Evolutionary conservation across 441 rosid species (phyloP).

Genomic region (Corymbia calophylla): DNA sequence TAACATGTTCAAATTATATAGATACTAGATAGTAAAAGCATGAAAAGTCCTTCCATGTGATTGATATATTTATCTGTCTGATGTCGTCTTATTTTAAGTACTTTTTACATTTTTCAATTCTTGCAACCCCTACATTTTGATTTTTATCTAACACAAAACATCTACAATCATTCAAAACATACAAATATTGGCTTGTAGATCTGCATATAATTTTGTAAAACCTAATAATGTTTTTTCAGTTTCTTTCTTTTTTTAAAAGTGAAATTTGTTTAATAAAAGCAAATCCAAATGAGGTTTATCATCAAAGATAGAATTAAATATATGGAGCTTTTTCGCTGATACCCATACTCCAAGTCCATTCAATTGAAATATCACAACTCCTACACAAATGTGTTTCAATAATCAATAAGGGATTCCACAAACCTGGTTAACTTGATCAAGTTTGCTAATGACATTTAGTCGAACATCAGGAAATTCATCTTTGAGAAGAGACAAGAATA

Average conservation of each 20-base stretch:
- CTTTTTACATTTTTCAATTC: background rate
- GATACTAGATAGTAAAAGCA: background rate
- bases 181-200: background rate
- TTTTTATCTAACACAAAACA: background rate
- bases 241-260: background rate
- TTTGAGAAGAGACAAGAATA: constrained; percentile 85
- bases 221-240: background rate
- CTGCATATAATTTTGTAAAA: background rate
- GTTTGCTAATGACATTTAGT: constrained; percentile 91
- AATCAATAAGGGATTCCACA: background rate
- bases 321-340: background rate
- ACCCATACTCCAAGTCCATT: background rate
- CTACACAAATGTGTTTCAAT: background rate
- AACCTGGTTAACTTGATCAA: constrained; percentile 98
- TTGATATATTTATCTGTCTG: background rate
- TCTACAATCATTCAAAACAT: background rate
- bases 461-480: constrained; percentile 98
- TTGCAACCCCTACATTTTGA: background rate
- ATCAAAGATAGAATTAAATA: background rate
- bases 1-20: background rate
- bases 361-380: background rate
- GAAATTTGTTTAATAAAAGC: background rate
- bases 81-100: background rate
- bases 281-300: background rate
- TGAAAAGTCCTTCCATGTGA: background rate